These are phyloP conservation scores for Taiozyma sp. DNA, from an alignment of 1,139 yeast genomes.

Conservation along the genomic window DNA sequence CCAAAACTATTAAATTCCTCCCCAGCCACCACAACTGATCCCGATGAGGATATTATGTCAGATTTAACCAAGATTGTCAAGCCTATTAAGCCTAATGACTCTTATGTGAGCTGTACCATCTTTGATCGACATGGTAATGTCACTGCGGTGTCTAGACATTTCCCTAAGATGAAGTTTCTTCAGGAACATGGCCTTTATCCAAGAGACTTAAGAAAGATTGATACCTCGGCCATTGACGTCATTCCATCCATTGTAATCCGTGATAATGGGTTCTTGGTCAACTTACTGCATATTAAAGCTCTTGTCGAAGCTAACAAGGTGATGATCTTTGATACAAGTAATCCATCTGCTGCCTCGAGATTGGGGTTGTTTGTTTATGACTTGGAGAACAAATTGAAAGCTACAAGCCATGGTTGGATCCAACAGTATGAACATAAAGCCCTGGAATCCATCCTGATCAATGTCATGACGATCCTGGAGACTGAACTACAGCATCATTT, in stretches of 20 bases:
- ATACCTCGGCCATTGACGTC: conserved; percentile 82
- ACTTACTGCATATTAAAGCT: conserved; percentile 82
- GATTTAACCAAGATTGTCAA: conserved; percentile 33
- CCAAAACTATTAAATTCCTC: conserved; percentile 6
- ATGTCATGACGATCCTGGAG: conserved; percentile 78
- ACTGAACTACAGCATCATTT: conserved; percentile 80
- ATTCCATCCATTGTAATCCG: conserved; percentile 86
- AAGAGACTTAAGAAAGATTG: conserved; percentile 81
- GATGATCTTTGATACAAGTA: conserved; percentile 73
- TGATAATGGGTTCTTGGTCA: conserved; percentile 72
- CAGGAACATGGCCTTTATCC: conserved; percentile 75
- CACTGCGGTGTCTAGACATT: conserved; percentile 69
- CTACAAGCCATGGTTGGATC: conserved; percentile 24
- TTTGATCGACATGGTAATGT: conserved; percentile 74
- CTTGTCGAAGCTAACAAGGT: conserved; percentile 77
- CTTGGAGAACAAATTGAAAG: conserved; percentile 64
- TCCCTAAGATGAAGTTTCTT: conserved; percentile 71
- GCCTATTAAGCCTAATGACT: conserved; percentile 56
- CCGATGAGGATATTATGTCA: conserved; percentile 1
- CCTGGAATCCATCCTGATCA: conserved; percentile 79
- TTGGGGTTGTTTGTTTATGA: conserved; percentile 85
- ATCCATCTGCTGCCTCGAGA: conserved; percentile 51
- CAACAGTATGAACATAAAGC: conserved; percentile 80
- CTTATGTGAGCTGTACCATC: conserved; percentile 68
- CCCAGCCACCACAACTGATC: conserved; percentile 6